These are phyloP conservation scores for Aureobasidium mangrovei DNA, from an alignment of 2,329 filamentous ascomycete genomes.

Conservation along the genomic window DNA sequence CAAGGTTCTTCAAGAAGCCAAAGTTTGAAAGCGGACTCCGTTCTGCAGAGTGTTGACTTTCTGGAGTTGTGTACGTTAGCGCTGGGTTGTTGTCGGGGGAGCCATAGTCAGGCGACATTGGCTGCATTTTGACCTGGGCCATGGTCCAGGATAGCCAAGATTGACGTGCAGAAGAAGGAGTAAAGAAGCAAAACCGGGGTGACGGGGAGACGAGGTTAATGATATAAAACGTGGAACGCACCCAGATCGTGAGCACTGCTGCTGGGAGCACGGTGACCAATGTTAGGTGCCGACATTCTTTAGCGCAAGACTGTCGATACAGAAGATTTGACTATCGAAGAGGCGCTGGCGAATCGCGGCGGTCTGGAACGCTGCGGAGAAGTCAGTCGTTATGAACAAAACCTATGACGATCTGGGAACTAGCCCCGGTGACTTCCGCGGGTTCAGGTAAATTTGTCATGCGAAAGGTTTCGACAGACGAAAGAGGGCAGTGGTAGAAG, in stretches of 20 bases:
- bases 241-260: constrained; percentile 13
- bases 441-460: constrained; percentile 3
- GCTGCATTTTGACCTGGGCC: constrained; percentile 6
- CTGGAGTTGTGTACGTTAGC: constrained; percentile 12
- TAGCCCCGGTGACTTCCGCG: constrained; percentile 1
- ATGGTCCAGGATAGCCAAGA: background rate
- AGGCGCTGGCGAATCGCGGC: constrained; percentile 11
- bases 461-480: constrained; percentile 3
- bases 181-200: constrained; percentile 4
- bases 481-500: background rate
- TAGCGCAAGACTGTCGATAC: constrained; percentile 9
- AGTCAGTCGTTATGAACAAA: constrained; percentile 12
- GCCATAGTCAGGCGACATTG: background rate
- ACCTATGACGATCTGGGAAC: constrained; percentile 1
- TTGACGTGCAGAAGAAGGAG: background rate
- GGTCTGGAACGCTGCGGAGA: constrained; percentile 14
- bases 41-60: constrained; percentile 14
- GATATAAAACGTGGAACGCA: constrained; percentile 12
- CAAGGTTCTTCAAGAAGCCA: constrained; percentile 54
- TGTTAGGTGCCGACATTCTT: constrained; percentile 11
- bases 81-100: constrained; percentile 2
- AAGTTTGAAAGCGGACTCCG: constrained; percentile 23
- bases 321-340: constrained; percentile 11
- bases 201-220: background rate
- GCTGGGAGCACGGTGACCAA: constrained; percentile 5